These are phyloP conservation scores for Podosphaera xanthii DNA, from an alignment of 2,329 filamentous ascomycete species.

Conservation along the genomic window DNA sequence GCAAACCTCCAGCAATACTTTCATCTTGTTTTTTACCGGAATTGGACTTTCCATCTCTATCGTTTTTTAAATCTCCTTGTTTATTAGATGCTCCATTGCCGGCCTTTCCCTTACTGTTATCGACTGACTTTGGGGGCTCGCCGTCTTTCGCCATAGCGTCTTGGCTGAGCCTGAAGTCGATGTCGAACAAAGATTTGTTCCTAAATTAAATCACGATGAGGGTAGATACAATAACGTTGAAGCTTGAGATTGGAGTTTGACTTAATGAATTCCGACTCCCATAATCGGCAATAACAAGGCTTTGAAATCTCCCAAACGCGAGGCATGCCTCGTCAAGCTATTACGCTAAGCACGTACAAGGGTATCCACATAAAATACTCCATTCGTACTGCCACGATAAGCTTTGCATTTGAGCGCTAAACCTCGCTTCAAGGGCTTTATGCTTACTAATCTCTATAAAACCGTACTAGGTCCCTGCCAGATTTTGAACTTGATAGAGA, in stretches of 20 bases:
- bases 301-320: background rate
- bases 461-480: no score
- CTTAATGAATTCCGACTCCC: background rate
- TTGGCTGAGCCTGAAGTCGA: background rate
- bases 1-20: conserved; percentile 23
- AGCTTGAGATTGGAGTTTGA: background rate
- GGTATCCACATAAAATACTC: background rate
- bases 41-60: conserved; percentile 46
- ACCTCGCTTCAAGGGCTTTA: no score
- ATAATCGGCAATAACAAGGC: background rate
- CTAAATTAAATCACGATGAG: background rate
- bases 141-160: conserved; percentile 73
- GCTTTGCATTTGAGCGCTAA: no score
- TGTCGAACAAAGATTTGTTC: background rate
- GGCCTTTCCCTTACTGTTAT: conserved; percentile 95
- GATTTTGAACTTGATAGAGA: no score
- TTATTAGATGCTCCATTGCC: conserved; percentile 41
- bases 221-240: background rate
- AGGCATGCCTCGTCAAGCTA: background rate
- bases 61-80: conserved; percentile 31
- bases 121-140: conserved; percentile 59
- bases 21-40: conserved; percentile 57
- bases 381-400: no score
- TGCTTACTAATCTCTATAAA: no score
- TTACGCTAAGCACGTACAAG: background rate